Conservation (phyloP, 1,284 basidiomycete species). For the Neonothopanus nambi region DNA sequence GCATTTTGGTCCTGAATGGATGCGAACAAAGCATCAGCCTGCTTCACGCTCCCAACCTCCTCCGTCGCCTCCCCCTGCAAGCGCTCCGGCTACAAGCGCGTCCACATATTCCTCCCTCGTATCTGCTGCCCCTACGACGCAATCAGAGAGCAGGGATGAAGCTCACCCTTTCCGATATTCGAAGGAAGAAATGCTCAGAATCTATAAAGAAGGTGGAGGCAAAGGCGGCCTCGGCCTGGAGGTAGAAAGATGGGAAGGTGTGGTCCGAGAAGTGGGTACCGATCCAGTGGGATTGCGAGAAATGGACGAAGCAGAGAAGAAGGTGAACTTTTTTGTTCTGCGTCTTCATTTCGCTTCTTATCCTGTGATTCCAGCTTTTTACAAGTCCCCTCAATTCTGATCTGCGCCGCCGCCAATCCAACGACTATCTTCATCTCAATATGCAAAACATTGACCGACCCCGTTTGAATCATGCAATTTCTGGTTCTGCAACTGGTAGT, state of each 20-base stretch:
- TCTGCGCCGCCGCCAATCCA: constrained; percentile 77
- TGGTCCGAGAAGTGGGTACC: constrained; percentile 72
- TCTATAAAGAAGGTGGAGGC: constrained; percentile 81
- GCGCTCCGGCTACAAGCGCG: constrained; percentile 47
- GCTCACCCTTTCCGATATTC: constrained; percentile 83
- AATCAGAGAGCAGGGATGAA: constrained; percentile 59
- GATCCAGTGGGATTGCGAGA: constrained; percentile 81
- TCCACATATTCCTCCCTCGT: constrained; percentile 82
- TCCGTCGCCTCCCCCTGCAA: constrained; percentile 48
- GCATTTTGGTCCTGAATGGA: constrained; percentile 90
- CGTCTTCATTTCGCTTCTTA: constrained; percentile 21
- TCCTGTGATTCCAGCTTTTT: constrained; percentile 54
- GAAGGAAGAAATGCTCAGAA: constrained; percentile 80
- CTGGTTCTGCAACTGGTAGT: constrained; percentile 47
- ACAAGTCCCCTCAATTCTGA: constrained; percentile 76
- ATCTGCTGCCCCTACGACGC: constrained; percentile 52
- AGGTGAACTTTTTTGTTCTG: constrained; percentile 53
- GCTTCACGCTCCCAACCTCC: constrained; percentile 55
- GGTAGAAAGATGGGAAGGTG: constrained; percentile 83
- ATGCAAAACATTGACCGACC: constrained; percentile 56
- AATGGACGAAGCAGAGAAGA: constrained; percentile 82
- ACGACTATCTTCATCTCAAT: constrained; percentile 60
- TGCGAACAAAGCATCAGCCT: constrained; percentile 73
- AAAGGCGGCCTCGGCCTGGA: constrained; percentile 77
- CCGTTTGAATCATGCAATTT: constrained; percentile 49